phyloP scores from a whole-genome alignment of 225 moss, liverwort and hornwort genomes.

The Pseudoscleropodium purum region DNA sequence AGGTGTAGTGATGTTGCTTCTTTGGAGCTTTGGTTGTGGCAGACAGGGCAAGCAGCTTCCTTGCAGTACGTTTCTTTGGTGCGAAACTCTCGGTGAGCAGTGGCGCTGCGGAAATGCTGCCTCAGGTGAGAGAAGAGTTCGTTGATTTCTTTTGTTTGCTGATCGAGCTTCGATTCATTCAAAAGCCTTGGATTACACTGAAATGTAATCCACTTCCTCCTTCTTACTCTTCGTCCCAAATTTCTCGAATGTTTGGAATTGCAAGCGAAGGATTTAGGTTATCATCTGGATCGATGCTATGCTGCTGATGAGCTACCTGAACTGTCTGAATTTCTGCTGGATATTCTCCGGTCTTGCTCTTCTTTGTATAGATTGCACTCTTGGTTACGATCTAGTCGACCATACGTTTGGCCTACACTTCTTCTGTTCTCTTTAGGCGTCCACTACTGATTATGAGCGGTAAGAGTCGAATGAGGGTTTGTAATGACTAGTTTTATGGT shows the following conservation, averaged over 20 bases:
- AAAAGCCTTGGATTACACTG: background rate
- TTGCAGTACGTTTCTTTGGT: background rate
- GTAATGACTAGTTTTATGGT: background rate
- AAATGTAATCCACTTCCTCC: background rate
- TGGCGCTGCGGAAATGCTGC: background rate
- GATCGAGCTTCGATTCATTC: background rate
- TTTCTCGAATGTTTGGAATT: background rate
- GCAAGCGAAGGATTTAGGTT: background rate
- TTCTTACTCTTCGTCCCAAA: too few species aligned
- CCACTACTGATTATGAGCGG: too few species aligned
- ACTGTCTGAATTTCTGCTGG: background rate
- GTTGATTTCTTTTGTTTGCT: background rate
- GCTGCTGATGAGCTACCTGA: background rate
- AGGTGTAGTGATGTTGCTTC: background rate
- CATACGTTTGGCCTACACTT: too few species aligned
- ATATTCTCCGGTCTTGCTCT: background rate
- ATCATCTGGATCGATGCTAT: background rate
- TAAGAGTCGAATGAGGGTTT: background rate
- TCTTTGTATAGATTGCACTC: background rate
- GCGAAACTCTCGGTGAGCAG: background rate
- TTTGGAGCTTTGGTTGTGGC: background rate
- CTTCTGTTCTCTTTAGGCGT: background rate
- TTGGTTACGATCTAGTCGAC: background rate
- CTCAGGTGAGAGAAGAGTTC: background rate
- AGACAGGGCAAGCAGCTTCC: background rate